Evolutionary conservation across 1,284 basidiomycete genomes (phyloP).

Genomic region (Puccinia hordei): DNA sequence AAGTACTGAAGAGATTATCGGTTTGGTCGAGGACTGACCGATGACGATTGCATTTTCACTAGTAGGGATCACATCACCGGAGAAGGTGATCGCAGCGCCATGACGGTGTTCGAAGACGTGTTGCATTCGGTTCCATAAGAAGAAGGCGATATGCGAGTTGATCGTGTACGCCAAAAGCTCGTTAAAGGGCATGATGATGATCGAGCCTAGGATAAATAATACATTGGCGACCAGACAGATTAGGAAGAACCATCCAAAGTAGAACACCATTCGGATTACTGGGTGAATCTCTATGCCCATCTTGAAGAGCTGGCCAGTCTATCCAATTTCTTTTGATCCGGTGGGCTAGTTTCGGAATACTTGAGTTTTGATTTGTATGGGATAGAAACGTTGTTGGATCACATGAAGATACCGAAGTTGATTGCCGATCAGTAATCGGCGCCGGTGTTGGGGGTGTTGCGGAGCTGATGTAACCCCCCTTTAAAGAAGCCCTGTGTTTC

Average conservation of each 20-base stretch:
- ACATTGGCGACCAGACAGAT: conserved; percentile 39
- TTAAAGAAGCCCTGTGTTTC: too few relatives aligned
- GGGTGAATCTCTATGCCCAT: conserved; percentile 9
- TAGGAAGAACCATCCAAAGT: conserved; percentile 20
- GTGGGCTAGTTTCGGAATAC: not conserved
- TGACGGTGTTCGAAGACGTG: conserved; percentile 41
- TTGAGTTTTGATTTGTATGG: too few relatives aligned
- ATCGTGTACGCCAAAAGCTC: conserved; percentile 25
- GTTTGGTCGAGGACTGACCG: conserved; percentile 22
- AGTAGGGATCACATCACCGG: conserved; percentile 41
- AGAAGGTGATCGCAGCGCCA: conserved; percentile 39
- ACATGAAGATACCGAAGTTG: too few relatives aligned
- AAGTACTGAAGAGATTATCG: not conserved
- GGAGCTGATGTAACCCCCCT: too few relatives aligned
- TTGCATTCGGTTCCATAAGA: conserved; percentile 46
- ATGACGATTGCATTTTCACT: conserved; percentile 43
- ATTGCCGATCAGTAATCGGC: too few relatives aligned
- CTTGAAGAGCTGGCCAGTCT: not conserved
- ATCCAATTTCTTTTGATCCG: not conserved
- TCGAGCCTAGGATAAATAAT: conserved; percentile 19
- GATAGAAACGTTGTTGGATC: too few relatives aligned
- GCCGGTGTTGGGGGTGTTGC: too few relatives aligned
- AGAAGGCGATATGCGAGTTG: conserved; percentile 40
- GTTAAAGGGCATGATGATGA: conserved; percentile 42
- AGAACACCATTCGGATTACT: conserved; percentile 15